Conservation (phyloP, 305 asterid species). For the Rubia peregrina region DNA sequence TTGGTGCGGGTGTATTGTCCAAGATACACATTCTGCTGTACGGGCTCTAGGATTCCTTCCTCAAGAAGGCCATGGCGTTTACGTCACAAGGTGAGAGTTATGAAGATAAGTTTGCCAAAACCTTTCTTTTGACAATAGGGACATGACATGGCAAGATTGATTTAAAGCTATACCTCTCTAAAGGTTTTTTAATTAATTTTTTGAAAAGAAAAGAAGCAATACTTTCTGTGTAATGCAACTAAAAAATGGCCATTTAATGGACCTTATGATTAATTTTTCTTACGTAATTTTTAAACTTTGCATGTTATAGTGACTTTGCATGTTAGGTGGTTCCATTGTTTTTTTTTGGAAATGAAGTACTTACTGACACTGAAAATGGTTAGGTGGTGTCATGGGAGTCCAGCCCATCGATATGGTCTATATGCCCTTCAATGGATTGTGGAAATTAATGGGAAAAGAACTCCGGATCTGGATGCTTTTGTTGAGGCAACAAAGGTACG, state of each 20-base stretch:
- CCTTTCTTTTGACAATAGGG: background rate
- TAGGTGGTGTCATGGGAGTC: conserved; percentile 99
- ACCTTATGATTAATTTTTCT: background rate
- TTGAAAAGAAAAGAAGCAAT: background rate
- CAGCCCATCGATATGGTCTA: conserved; percentile 84
- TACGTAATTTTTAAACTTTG: background rate
- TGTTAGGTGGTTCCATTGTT: background rate
- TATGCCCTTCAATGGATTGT: conserved; percentile 97
- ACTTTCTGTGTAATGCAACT: background rate
- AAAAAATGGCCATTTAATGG: background rate
- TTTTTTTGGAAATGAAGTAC: background rate
- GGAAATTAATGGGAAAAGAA: conserved; percentile 87
- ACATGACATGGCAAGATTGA: background rate
- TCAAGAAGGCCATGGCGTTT: conserved; percentile 95
- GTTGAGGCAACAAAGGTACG: conserved; percentile 79
- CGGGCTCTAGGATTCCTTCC: conserved; percentile 99
- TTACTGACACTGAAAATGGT: conserved; percentile 9
- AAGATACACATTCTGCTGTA: conserved; percentile 91
- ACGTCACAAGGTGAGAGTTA: conserved; percentile 71
- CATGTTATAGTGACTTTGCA: background rate
- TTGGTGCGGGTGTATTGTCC: conserved; percentile 96
- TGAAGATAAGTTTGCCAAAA: background rate
- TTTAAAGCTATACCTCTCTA: background rate
- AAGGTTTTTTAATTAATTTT: background rate
- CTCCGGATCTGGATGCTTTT: conserved; percentile 88